Conservation (phyloP, 139 green algal species). For the Asterochloris erici region DNA sequence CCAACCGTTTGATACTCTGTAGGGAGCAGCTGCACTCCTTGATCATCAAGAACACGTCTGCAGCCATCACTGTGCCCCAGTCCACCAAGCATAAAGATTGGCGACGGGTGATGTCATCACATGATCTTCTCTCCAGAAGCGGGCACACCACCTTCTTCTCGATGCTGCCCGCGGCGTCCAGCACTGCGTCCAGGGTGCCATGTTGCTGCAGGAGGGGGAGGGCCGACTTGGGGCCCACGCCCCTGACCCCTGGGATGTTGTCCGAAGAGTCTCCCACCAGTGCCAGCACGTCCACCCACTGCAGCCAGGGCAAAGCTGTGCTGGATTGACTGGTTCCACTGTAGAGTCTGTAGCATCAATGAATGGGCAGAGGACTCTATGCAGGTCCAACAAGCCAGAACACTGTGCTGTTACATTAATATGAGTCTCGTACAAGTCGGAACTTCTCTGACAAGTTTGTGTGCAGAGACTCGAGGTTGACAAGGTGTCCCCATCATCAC, state of each 20-base stretch:
- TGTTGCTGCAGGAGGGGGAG: constrained; percentile 30
- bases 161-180: constrained; percentile 24
- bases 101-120: not conserved
- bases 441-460: no score
- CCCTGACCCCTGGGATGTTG: constrained; percentile 48
- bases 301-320: not conserved
- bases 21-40: no score
- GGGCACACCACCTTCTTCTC: not conserved
- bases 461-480: no score
- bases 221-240: constrained; percentile 57
- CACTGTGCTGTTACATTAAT: no score
- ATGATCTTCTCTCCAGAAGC: not conserved
- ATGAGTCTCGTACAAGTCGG: no score
- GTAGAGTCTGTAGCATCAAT: no score
- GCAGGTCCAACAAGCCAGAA: no score
- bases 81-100: not conserved
- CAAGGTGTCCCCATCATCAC: no score
- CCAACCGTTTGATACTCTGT: not conserved
- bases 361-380: no score
- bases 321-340: no score
- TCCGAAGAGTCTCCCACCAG: constrained; percentile 53
- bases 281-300: constrained; percentile 57
- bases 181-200: constrained; percentile 32
- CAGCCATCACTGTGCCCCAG: not conserved
- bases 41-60: no score